Conservation (phyloP, 805 yeast species). For the Ogataea pilisensis region DNA sequence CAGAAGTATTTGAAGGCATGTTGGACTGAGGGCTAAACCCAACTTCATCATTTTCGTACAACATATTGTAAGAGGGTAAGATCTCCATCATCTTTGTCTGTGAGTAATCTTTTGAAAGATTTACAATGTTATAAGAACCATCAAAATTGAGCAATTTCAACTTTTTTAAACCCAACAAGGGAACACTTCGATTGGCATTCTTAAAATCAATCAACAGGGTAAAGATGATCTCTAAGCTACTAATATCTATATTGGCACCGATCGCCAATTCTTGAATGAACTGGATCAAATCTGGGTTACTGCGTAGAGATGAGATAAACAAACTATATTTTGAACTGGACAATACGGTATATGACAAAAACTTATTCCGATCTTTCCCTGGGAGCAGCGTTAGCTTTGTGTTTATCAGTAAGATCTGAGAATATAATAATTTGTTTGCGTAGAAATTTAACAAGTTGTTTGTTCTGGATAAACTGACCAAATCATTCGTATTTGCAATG, state of each 20-base stretch:
- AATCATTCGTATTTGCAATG: constrained; percentile 7
- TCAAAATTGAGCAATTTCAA: constrained; percentile 11
- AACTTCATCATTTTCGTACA: constrained; percentile 19
- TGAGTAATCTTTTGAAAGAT: constrained; percentile 10
- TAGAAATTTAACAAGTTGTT: constrained; percentile 5
- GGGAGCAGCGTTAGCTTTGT: constrained; percentile 4
- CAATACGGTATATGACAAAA: constrained; percentile 2
- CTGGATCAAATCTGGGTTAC: constrained; percentile 2
- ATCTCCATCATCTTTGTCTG: constrained; percentile 3
- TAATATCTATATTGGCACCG: constrained; percentile 9
- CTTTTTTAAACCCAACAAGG: constrained; percentile 14
- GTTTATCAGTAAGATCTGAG: constrained; percentile 13
- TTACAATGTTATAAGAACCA: constrained; percentile 8
- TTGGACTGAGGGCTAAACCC: constrained; percentile 6
- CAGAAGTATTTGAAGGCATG: not conserved
- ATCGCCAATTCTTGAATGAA: constrained; percentile 12
- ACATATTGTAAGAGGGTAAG: constrained; percentile 6
- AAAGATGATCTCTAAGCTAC: constrained; percentile 8
- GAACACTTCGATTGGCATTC: constrained; percentile 5
- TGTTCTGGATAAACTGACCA: constrained; percentile 10
- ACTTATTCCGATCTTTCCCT: too few species aligned
- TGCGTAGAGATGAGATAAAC: constrained; percentile 6
- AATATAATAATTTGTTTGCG: constrained; percentile 11
- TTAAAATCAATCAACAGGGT: constrained; percentile 16
- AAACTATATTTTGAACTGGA: constrained; percentile 2